A percentile compares a stretch with the other conserved stretches of the same genome.
phyloP scores from a whole-genome alignment of 1,139 yeast species.

The Cylindricascospora bacillispora region DNA sequence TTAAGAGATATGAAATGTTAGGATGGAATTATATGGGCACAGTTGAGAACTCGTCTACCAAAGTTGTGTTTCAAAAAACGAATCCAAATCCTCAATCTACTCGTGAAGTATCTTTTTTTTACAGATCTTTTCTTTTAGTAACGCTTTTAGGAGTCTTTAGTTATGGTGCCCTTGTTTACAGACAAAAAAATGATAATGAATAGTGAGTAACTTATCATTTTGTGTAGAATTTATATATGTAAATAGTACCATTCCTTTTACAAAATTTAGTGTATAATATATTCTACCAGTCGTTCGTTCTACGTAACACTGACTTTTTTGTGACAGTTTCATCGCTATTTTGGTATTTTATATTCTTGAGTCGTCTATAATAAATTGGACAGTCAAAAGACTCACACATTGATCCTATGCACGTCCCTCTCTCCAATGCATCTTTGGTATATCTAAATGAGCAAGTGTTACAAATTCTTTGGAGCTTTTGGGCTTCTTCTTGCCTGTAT shows the following conservation, averaged over 20 bases:
- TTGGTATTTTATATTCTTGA: neutral
- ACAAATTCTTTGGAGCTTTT: conserved; percentile 19
- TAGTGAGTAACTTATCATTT: too few species aligned
- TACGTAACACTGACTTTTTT: too few species aligned
- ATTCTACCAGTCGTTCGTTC: too few species aligned
- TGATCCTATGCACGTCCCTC: conserved; percentile 11
- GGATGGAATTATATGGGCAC: conserved; percentile 1
- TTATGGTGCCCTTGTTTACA: too few species aligned
- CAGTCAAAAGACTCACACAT: conserved; percentile 30
- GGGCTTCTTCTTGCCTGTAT: conserved; percentile 12
- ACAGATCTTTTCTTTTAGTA: too few species aligned
- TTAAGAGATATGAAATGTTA: neutral
- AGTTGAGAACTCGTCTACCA: neutral
- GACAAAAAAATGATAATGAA: too few species aligned
- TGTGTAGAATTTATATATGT: too few species aligned
- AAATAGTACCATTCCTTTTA: too few species aligned
- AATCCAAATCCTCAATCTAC: too few species aligned
- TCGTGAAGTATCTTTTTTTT: too few species aligned
- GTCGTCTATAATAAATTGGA: conserved; percentile 24
- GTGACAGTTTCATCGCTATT: neutral
- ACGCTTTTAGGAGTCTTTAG: too few species aligned
- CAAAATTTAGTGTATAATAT: too few species aligned
- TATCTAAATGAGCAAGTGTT: conserved; percentile 22
- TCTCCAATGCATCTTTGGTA: conserved; percentile 13
- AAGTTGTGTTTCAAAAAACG: conserved; percentile 1